Evolutionary conservation across 192 early-diverging fungal species (phyloP), one percentile per base, ranked within the genome.

Genomic region (Endogone sp.): DNA sequence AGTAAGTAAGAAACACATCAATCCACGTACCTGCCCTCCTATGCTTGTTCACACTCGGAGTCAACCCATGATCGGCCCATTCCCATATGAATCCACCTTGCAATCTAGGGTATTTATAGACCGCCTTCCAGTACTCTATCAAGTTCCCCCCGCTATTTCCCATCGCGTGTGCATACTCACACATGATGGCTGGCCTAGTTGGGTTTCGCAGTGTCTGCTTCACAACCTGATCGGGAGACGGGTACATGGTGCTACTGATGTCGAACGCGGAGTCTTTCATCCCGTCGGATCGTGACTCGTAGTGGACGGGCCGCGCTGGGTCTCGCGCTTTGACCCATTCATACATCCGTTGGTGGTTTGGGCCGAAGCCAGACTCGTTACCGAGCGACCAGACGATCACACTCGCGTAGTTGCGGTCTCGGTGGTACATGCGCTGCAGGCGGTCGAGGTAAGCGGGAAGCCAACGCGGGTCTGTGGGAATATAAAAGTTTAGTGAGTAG

Each of bases 91-190:
- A 67, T 11, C 49, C 65, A 16, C 65, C 65, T 27, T 67, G 65
- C 9, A 27, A 32, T 28, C 65, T 55, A 29, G 65, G 56, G 26
- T 67, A 59, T 26, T 58, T 57, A 58, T 67, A 67, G 29, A 55
- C 31, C 3, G 23, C 13, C 31, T 67, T 58, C 22, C 56, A 55
- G 56, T 67, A 67, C 0, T 67, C 65, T 8, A 31, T 26, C 24
- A 67, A 56, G 21, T 67, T 67, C n/a, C 65, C 65, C 10, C 56
- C 56, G 29, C 65, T 58, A 16, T 67, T 67, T 22, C 65, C 65
- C 65, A 67, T 67, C 8, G 65, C 65, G n/a, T 67, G 65, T 20
- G 65, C 65, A 56, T 59, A 67, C 56, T 67, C 65, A 20, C 54
- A 56, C 11, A 58, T 55, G 11, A 67, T 31, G 8, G 59, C 65